Evolutionary conservation across 805 yeast species (phyloP), one percentile per base, ranked within the genome.

Genomic region (Tetrapisispora iriomotensis): DNA sequence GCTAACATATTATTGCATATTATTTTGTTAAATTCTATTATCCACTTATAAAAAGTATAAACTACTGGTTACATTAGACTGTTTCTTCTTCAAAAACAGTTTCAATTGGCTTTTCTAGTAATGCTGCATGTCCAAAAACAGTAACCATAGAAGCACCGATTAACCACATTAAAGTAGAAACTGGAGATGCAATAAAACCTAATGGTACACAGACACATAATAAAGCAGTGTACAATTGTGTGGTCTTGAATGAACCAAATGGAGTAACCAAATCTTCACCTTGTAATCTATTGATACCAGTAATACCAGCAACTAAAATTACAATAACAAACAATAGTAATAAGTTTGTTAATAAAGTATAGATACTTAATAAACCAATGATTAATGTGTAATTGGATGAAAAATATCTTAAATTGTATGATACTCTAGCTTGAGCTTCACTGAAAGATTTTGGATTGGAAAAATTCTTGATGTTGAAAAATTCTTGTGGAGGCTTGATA

Each of bases 71-170:
- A 7, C 12, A 17, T 41, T 42, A 58, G 14, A 58, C 63, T 17
- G 62, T 45, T 42, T 82, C 85, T 58, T 86, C 96, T 56, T 87
- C 92, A 57, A 90, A 92, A 15, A 90, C 88, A 28, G 90, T 79
- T 66, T 92, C 97, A 44, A 88, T 79, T 17, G 98, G 98, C 65
- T 90, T 92, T 58, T 92, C 97, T 75, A 92, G 71, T 46, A 90
- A 68, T 3, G 88, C 70, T 34, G 96, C 98, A 62, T 92, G 98
- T 3, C 86, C 72, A 34, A 87, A 65, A 29, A 90, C 83, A 27
- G 82, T 61, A 35, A 80, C 80, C 21, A 81, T 80, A 29, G 92
- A 79, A 13, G 94, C 83, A 50, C 95, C 92, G 50, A 82, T 72
- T 50, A 90, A 74, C 97, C 97, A 92, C 68, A 92, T 71, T 61